A percentile compares a stretch with the other conserved stretches of the same genome.
phyloP scores from a whole-genome alignment of 768 basidiomycete genomes.

The Kwoniella bestiolae region DNA sequence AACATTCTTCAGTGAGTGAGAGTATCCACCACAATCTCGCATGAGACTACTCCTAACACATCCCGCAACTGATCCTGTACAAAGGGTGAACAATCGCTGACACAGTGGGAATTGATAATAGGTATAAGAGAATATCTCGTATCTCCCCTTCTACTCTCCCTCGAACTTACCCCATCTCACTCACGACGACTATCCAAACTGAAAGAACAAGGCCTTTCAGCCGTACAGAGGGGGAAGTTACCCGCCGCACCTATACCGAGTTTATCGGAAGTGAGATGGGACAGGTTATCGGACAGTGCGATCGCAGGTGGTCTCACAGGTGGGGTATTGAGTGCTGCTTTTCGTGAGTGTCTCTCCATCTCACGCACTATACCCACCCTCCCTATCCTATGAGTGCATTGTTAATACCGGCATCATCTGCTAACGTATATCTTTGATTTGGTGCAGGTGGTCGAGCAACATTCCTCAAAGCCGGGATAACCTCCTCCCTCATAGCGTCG shows the following conservation, averaged over 20 bases:
- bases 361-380: too few species aligned
- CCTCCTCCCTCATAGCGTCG: conserved; percentile 66
- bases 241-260: conserved; percentile 24
- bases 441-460: conserved; percentile 67
- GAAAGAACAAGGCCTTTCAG: conserved; percentile 8
- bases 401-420: too few species aligned
- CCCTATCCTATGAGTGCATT: too few species aligned
- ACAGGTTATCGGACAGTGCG: conserved; percentile 71
- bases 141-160: conserved; percentile 65
- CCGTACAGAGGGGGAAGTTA: conserved; percentile 22
- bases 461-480: conserved; percentile 66
- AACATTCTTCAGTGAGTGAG: conserved; percentile 74
- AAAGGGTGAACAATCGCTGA: not conserved
- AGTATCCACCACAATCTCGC: not conserved
- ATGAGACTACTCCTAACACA: too few species aligned
- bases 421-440: not conserved
- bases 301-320: conserved; percentile 74
- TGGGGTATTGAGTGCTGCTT: conserved; percentile 61
- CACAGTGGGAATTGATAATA: conserved; percentile 51
- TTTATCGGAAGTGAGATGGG: conserved; percentile 64
- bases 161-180: conserved; percentile 63
- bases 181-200: conserved; percentile 21
- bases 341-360: conserved; percentile 9
- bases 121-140: conserved; percentile 78
- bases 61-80: not conserved